Conservation (phyloP, 2,329 filamentous ascomycete species). For the Aspergillus versicolor region DNA sequence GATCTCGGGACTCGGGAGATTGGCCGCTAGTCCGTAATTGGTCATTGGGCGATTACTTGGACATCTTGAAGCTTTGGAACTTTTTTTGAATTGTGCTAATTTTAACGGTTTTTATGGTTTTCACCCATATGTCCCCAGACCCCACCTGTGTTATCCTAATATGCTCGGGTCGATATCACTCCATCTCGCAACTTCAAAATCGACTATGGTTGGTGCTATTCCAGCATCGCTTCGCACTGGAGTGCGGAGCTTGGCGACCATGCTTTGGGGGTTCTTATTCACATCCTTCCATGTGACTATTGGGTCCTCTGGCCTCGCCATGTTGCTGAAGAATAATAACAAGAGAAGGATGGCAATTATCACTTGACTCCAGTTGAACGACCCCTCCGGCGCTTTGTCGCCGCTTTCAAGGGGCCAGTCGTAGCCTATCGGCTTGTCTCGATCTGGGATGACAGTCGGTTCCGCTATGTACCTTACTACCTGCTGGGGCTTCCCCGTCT, state of each 20-base stretch:
- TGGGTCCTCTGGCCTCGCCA: background rate
- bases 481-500: background rate
- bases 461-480: background rate
- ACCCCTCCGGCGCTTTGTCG: background rate
- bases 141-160: background rate
- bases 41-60: background rate
- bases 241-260: background rate
- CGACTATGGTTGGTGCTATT: background rate
- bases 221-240: background rate
- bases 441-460: background rate
- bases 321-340: background rate
- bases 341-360: background rate
- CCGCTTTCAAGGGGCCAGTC: background rate
- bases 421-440: background rate
- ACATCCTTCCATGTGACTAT: background rate
- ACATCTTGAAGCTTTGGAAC: background rate
- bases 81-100: background rate
- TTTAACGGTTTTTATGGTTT: background rate
- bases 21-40: background rate
- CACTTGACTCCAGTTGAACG: background rate
- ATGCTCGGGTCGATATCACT: conserved; percentile 2
- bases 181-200: conserved; percentile 3
- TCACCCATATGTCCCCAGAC: background rate
- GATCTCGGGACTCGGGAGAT: background rate
- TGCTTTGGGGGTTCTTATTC: background rate